Evolutionary conservation across 2,329 filamentous ascomycete genomes (phyloP), one percentile per base, ranked within the genome.

Genomic region (Talaromyces sp.): DNA sequence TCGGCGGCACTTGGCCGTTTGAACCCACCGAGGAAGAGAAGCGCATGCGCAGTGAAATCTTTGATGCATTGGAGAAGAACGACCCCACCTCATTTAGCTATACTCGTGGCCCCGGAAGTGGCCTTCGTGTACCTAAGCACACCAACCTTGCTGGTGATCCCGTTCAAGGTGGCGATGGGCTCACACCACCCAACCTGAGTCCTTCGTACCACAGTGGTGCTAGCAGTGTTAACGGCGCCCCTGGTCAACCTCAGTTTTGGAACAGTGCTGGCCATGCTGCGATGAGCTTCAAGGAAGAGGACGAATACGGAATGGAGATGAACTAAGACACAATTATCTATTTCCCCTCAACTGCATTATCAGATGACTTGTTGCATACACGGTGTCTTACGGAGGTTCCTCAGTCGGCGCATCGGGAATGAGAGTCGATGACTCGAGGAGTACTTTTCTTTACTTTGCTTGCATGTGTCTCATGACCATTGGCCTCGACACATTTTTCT

Each of bases 41-140:
- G 70, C 89, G 94, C 37, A 97, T 99, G 94, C 90, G 92, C 59
- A 91, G 89, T 1, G 94, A 99, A 73, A 84, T 97, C 43, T 82
- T 91, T 70, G 90, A 96, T 65, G 89, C 93, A 16, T 84, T 97
- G 68, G 81, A 88, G 70, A 92, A 88, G 79, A 94, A 91, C 60
- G 88, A 90, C 40, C 77, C 82, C 7, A 81, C 81, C 30, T 86
- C 82, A n/a, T 92, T 96, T 70, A 83, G 84, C 11, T 99, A 99
- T 76, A 89, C 91, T 20, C 87, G 94, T 55, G 86, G 85, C 14
- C 84, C 88, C 24, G 93, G 93, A 32, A 91, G 86, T 48, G 92
- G 93, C 13, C 83, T 97, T 29, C 86, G 93, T 24, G 94, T 99
- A 8, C 94, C 94, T 16, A 89, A 92, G 61, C 91, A 94, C 72